These are phyloP conservation scores for Cladophialophora exuberans DNA, from an alignment of 2,329 filamentous ascomycete species.

Conservation along the genomic window DNA sequence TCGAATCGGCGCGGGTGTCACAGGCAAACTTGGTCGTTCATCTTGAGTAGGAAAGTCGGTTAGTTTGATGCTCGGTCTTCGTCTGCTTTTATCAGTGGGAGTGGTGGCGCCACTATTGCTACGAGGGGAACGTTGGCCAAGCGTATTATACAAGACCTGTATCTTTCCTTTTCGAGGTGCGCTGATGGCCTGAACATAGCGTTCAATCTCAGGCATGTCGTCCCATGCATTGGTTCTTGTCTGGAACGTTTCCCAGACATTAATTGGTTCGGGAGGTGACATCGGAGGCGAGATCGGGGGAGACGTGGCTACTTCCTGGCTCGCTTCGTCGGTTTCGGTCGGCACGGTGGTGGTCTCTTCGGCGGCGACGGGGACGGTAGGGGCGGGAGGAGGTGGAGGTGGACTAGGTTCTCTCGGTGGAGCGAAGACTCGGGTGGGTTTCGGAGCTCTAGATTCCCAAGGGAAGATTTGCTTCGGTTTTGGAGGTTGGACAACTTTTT, in stretches of 20 bases:
- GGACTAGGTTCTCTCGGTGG: slow-evolving; percentile 37
- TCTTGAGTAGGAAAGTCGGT: slow-evolving; percentile 85
- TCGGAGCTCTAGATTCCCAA: slow-evolving; percentile 75
- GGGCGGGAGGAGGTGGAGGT: slow-evolving; percentile 26
- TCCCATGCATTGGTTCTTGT: slow-evolving; percentile 89
- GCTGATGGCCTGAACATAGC: slow-evolving; percentile 79
- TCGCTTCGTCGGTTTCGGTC: slow-evolving; percentile 13
- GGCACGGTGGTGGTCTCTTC: slow-evolving; percentile 17
- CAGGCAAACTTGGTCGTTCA: slow-evolving; percentile 85
- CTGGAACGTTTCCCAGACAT: slow-evolving; percentile 64
- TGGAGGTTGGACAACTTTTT: slow-evolving; percentile 58
- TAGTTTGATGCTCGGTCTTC: slow-evolving; percentile 65
- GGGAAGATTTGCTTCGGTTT: slow-evolving; percentile 76
- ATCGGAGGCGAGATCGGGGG: neutral
- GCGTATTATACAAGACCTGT: slow-evolving; percentile 43
- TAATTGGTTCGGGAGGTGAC: slow-evolving; percentile 18
- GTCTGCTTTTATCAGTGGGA: slow-evolving; percentile 35
- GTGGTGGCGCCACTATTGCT: slow-evolving; percentile 23
- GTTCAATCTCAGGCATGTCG: slow-evolving; percentile 81
- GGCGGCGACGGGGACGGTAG: neutral
- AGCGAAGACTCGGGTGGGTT: slow-evolving; percentile 55
- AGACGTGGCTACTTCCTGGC: slow-evolving; percentile 12
- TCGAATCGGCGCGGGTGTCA: slow-evolving; percentile 81
- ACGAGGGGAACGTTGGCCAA: slow-evolving; percentile 26
- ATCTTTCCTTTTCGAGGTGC: slow-evolving; percentile 57